phyloP scores from a whole-genome alignment of 371 early-diverging fungal genomes.

The Rhizopus arrhizus region DNA sequence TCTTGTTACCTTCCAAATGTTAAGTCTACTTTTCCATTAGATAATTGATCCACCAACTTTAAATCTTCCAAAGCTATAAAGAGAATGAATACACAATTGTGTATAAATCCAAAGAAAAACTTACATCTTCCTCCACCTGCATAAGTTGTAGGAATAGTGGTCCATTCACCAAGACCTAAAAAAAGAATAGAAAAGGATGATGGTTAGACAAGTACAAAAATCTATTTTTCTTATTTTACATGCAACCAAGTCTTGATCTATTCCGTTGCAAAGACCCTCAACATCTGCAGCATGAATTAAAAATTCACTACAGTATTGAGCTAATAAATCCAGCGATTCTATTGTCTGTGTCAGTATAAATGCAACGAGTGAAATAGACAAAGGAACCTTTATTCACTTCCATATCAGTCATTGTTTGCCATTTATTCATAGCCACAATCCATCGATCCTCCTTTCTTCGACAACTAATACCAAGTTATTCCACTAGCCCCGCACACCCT shows the following conservation, averaged over 20 bases:
- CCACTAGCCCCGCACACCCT: background rate
- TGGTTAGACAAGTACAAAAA: background rate
- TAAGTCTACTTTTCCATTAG: constrained; percentile 86
- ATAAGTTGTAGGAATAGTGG: constrained; percentile 89
- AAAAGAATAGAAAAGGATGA: background rate
- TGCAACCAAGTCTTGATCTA: constrained; percentile 86
- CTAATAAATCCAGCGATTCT: constrained; percentile 63
- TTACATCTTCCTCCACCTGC: constrained; percentile 91
- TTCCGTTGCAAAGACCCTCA: constrained; percentile 93
- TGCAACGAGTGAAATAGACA: background rate
- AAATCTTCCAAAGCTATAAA: constrained; percentile 72
- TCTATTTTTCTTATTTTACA: constrained; percentile 30
- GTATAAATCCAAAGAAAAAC: constrained; percentile 9
- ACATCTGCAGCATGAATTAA: constrained; percentile 97
- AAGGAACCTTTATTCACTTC: constrained; percentile 69
- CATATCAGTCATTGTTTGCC: constrained; percentile 94
- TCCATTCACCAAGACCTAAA: constrained; percentile 80
- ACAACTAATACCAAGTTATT: constrained; percentile 62
- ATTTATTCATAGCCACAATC: constrained; percentile 95
- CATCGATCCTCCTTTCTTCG: constrained; percentile 72
- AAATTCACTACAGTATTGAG: constrained; percentile 89
- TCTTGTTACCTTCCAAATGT: constrained; percentile 82
- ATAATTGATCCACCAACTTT: constrained; percentile 75
- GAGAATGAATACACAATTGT: background rate
- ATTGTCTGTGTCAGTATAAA: background rate